Conservation (phyloP, 345 rosid genomes). For the Linum trigynum region DNA sequence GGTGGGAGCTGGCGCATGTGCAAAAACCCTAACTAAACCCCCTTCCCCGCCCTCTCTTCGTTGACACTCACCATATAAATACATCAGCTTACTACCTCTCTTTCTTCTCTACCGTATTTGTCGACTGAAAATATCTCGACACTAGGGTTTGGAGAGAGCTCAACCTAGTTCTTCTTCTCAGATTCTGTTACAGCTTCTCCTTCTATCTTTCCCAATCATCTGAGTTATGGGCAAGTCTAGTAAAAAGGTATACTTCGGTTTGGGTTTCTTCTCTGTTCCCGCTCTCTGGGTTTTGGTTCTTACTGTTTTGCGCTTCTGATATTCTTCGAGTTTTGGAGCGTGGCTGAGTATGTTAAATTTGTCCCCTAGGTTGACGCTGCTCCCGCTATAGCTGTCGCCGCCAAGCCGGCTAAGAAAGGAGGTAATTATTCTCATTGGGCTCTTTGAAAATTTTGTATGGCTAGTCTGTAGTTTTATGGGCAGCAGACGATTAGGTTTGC, state of each 20-base stretch:
- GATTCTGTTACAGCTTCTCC: neutral
- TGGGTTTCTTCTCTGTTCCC: constrained; percentile 8
- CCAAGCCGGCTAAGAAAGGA: constrained; percentile 49
- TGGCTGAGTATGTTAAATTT: neutral
- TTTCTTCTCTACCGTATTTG: neutral
- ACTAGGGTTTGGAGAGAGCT: neutral
- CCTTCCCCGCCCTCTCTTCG: neutral
- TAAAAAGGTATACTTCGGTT: constrained; percentile 25
- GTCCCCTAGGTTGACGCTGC: constrained; percentile 19
- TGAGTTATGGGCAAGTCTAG: constrained; percentile 40
- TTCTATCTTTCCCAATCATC: neutral
- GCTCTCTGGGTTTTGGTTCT: constrained; percentile 26
- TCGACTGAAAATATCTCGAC: neutral
- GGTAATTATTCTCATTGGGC: neutral
- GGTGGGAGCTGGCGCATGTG: too few relatives aligned
- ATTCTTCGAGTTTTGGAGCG: neutral
- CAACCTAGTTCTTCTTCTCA: neutral
- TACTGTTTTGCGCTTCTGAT: neutral
- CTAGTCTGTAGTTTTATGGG: neutral
- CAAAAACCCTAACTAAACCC: constrained; percentile 4
- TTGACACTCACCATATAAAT: neutral
- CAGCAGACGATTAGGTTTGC: neutral
- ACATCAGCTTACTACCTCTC: neutral
- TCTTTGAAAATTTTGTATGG: neutral
- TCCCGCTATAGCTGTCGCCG: constrained; percentile 24